These are phyloP conservation scores for Neurospora tetraspora DNA, from an alignment of 495 filamentous ascomycete species.

Conservation along the genomic window DNA sequence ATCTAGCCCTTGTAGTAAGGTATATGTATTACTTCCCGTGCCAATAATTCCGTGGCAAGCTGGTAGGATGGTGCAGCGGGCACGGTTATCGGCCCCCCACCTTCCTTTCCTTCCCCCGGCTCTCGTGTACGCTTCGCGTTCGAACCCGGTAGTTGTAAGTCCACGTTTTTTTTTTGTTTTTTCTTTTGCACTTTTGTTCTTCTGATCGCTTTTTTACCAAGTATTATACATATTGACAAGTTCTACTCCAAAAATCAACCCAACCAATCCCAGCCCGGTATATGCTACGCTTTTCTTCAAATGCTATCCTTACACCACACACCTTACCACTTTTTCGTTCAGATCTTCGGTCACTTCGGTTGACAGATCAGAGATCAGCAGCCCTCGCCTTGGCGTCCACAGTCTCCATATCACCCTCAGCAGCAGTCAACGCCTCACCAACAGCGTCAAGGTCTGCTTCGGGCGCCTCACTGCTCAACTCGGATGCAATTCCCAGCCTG, in stretches of 20 bases:
- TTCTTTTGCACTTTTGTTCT: too few species aligned
- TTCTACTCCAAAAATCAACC: not conserved
- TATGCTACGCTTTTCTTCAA: not conserved
- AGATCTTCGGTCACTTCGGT: too few species aligned
- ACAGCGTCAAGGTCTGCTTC: constrained; percentile 3
- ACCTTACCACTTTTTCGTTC: not conserved
- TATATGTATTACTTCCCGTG: too few species aligned
- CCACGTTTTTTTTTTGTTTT: not conserved
- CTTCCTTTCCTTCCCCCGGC: too few species aligned
- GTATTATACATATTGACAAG: not conserved
- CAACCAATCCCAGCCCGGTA: not conserved
- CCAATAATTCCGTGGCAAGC: too few species aligned
- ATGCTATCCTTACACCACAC: not conserved
- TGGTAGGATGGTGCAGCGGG: too few species aligned
- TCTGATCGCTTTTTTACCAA: not conserved
- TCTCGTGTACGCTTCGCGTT: not conserved
- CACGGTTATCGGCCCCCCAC: too few species aligned
- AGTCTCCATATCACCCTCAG: constrained; percentile 24
- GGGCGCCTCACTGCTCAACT: not conserved
- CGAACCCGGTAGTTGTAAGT: not conserved
- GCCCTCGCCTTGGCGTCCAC: constrained; percentile 31
- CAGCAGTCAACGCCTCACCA: constrained; percentile 16
- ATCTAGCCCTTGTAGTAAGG: too few species aligned
- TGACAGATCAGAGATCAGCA: constrained; percentile 15
- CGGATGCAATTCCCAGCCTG: not conserved